Percentiles rank a stretch among this genome's conserved stretches.
phyloP scores from a whole-genome alignment of 306 rosid genomes.

The Astragalus membranaceus region DNA sequence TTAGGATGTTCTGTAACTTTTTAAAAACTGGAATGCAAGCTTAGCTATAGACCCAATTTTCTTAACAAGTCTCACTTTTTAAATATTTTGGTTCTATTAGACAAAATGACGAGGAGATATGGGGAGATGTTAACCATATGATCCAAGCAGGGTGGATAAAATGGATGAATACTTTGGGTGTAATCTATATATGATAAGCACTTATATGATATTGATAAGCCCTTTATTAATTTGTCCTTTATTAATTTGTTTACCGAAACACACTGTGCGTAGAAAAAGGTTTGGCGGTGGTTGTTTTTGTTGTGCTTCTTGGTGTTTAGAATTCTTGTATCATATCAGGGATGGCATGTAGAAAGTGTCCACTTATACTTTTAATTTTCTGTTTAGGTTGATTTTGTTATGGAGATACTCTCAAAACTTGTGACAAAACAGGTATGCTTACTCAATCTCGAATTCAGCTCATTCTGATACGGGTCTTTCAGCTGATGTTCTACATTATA shows the following conservation, averaged over 20 bases:
- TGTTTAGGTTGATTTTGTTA: conserved; percentile 92
- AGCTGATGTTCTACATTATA: conserved; percentile 25
- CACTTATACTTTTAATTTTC: neutral
- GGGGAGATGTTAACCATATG: too few species aligned
- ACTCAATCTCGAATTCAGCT: neutral
- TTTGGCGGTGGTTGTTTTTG: neutral
- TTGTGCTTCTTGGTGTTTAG: neutral
- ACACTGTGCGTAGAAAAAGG: neutral
- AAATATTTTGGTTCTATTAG: too few species aligned
- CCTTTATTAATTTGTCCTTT: too few species aligned
- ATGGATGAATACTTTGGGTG: too few species aligned
- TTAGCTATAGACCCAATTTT: too few species aligned
- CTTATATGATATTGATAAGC: too few species aligned
- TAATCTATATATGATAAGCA: too few species aligned
- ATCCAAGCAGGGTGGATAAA: too few species aligned
- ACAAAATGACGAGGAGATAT: too few species aligned
- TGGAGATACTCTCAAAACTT: conserved; percentile 96
- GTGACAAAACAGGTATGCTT: conserved; percentile 73
- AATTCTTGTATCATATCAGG: neutral
- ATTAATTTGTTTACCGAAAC: neutral
- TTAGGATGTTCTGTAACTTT: too few species aligned
- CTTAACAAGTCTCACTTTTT: too few species aligned
- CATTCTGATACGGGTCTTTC: neutral
- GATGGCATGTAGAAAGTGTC: conserved; percentile 6
- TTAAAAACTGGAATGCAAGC: too few species aligned